Evolutionary conservation across 192 early-diverging fungal species (phyloP).

Genomic region (Coemansia sp.): DNA sequence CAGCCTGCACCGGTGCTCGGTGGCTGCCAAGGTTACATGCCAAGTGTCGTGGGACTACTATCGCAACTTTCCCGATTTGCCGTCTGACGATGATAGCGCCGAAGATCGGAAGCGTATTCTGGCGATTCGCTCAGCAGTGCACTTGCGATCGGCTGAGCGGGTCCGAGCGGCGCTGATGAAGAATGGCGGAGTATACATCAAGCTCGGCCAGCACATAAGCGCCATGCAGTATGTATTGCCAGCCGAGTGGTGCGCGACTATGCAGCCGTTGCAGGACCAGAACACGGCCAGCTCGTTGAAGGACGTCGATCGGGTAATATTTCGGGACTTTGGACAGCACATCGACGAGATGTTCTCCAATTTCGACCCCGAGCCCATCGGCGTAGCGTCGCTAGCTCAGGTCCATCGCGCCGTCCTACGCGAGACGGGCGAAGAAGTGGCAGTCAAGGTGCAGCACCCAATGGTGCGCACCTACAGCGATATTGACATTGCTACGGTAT

Average conservation of each 20-base stretch:
- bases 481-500: conserved; percentile 78
- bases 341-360: conserved; percentile 67
- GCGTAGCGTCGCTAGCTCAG: conserved; percentile 93
- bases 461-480: conserved; percentile 71
- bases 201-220: conserved; percentile 83
- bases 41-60: conserved; percentile 53
- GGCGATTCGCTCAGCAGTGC: conserved; percentile 49
- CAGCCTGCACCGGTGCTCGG: conserved; percentile 30
- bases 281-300: conserved; percentile 73
- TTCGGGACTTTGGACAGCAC: conserved; percentile 63
- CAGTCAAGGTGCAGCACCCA: conserved; percentile 93
- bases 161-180: conserved; percentile 61
- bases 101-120: conserved; percentile 29
- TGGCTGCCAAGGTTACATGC: conserved; percentile 36
- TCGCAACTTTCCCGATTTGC: conserved; percentile 48
- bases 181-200: conserved; percentile 85
- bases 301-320: conserved; percentile 69
- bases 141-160: conserved; percentile 66
- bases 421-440: conserved; percentile 68
- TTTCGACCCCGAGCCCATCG: conserved; percentile 83
- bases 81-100: conserved; percentile 13
- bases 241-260: conserved; percentile 84
- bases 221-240: conserved; percentile 86
- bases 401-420: conserved; percentile 80
- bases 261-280: conserved; percentile 79